These are phyloP conservation scores for Plasmodium ovale DNA, from an alignment of 169 alveolate species.

Conservation along the genomic window DNA sequence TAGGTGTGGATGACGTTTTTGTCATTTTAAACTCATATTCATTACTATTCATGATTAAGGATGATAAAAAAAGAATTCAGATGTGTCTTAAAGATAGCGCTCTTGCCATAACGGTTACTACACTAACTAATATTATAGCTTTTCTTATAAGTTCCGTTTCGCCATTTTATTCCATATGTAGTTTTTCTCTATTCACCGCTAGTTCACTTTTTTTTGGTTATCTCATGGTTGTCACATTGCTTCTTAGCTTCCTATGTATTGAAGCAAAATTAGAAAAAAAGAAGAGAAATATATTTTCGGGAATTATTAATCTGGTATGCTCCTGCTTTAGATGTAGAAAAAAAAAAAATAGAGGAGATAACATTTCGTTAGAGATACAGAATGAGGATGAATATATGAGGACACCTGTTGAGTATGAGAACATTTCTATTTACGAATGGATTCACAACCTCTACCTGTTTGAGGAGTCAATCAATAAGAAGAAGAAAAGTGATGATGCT, in stretches of 20 bases:
- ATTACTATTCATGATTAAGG: constrained; percentile 81
- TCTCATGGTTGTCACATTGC: constrained; percentile 83
- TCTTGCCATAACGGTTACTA: constrained; percentile 86
- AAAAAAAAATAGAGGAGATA: neutral
- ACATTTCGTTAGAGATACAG: constrained; percentile 6
- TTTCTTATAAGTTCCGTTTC: constrained; percentile 88
- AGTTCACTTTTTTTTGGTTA: constrained; percentile 86
- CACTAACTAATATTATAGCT: constrained; percentile 86
- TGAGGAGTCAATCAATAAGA: constrained; percentile 72
- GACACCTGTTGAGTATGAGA: constrained; percentile 42
- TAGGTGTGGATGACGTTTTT: constrained; percentile 88
- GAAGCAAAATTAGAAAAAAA: constrained; percentile 83
- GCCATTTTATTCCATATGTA: constrained; percentile 86
- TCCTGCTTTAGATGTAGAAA: neutral
- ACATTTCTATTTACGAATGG: constrained; percentile 66
- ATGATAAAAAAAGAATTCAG: constrained; percentile 84
- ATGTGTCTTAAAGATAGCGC: constrained; percentile 87
- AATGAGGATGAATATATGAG: constrained; percentile 19
- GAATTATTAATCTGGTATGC: neutral
- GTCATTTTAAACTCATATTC: constrained; percentile 86
- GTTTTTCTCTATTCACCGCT: constrained; percentile 85
- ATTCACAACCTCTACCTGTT: constrained; percentile 61
- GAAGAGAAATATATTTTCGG: constrained; percentile 40
- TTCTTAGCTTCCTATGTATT: constrained; percentile 83
- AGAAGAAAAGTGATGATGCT: constrained; percentile 30